Conservation (phyloP, 2,329 filamentous ascomycete species). For the Colletotrichum kahawae region DNA sequence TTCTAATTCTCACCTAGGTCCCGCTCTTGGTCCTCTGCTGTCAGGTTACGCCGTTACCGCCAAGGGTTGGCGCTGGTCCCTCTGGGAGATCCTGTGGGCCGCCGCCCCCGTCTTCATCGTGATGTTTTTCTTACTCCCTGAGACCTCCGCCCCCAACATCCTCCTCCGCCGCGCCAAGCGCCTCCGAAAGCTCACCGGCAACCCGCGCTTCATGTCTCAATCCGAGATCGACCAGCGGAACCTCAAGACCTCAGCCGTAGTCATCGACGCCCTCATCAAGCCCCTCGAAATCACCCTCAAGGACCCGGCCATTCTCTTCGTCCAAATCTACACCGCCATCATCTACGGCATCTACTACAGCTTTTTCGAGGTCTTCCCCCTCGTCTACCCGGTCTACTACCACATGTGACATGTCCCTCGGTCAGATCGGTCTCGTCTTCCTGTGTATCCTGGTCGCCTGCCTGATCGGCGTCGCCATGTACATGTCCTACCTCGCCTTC, state of each 20-base stretch:
- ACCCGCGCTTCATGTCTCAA: conserved; percentile 60
- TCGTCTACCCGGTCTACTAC: conserved; percentile 66
- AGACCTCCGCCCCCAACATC: conserved; percentile 65
- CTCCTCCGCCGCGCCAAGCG: conserved; percentile 64
- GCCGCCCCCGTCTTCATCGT: conserved; percentile 62
- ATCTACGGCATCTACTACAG: conserved; percentile 67
- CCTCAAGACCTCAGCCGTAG: conserved; percentile 50
- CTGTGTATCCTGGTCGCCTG: conserved; percentile 64
- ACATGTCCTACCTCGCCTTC: conserved; percentile 56
- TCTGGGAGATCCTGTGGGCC: conserved; percentile 69
- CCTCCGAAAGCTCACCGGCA: conserved; percentile 66
- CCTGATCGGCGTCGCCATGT: conserved; percentile 53
- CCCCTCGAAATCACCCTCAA: conserved; percentile 65
- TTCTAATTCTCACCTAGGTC: conserved; percentile 12
- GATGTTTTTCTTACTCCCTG: conserved; percentile 68
- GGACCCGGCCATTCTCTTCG: conserved; percentile 67
- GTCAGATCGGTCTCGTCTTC: conserved; percentile 65
- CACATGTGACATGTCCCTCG: conserved; percentile 64
- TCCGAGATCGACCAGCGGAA: conserved; percentile 68
- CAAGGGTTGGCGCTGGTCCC: conserved; percentile 67
- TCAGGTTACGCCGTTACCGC: conserved; percentile 64
- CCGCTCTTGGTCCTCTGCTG: conserved; percentile 64
- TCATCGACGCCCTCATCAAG: conserved; percentile 63
- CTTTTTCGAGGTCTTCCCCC: conserved; percentile 71
- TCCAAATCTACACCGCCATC: conserved; percentile 65